Evolutionary conservation across 257 asterid species (phyloP).

Genomic region (Solanum pennellii): DNA sequence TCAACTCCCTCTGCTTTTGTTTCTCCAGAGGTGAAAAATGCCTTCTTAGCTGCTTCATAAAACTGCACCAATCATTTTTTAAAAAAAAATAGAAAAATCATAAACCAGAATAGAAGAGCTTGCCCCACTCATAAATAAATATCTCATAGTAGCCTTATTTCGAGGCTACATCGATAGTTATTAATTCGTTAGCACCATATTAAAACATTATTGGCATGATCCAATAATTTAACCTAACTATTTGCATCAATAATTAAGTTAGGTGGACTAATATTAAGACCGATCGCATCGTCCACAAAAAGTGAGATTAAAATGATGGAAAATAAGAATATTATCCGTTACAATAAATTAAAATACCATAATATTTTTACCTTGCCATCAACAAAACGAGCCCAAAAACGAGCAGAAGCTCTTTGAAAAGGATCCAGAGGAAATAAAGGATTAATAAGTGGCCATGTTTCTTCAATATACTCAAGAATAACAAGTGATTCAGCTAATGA

Average conservation of each 20-base stretch:
- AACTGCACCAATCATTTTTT: background rate
- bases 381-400: conserved; percentile 1
- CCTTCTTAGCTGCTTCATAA: background rate
- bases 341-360: background rate
- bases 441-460: background rate
- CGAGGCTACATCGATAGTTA: background rate
- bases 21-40: background rate
- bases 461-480: conserved; percentile 8
- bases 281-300: background rate
- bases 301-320: background rate
- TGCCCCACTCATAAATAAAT: background rate
- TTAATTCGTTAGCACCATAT: background rate
- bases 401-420: background rate
- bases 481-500: conserved; percentile 5
- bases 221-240: background rate
- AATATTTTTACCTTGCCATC: background rate
- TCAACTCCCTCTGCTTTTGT: background rate
- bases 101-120: background rate
- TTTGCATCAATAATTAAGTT: background rate
- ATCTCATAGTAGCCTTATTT: background rate
- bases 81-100: too few species aligned
- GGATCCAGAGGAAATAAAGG: conserved; percentile 2
- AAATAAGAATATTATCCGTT: background rate
- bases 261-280: background rate
- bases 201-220: background rate